Evolutionary conservation across 441 rosid species (phyloP).

Genomic region (Arabidopsis lyrata): DNA sequence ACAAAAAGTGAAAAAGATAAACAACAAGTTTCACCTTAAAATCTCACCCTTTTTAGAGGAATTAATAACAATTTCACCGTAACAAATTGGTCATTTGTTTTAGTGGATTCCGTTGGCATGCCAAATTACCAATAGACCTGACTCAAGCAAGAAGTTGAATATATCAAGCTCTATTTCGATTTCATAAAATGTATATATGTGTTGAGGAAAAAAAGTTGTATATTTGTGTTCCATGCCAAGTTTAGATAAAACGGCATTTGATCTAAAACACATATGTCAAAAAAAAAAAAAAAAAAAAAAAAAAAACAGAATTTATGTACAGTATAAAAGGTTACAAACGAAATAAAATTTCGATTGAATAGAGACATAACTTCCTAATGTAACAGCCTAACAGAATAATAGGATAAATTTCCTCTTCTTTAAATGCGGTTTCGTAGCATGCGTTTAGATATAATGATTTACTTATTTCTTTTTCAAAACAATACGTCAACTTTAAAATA

Average conservation of each 20-base stretch:
- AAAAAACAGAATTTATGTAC: neutral
- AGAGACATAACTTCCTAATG: slow-evolving; percentile 22
- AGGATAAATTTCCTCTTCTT: slow-evolving; percentile 16
- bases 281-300: neutral
- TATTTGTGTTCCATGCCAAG: neutral
- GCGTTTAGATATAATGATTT: slow-evolving; percentile 33
- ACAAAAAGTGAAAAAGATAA: neutral
- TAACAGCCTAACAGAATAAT: slow-evolving; percentile 33
- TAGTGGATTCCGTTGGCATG: slow-evolving; percentile 20
- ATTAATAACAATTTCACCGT: neutral
- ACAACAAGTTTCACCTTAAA: neutral
- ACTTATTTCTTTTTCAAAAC: slow-evolving; percentile 27
- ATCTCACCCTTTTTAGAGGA: neutral
- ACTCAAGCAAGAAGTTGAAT: neutral
- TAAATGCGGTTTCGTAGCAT: slow-evolving; percentile 35
- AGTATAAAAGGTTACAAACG: neutral
- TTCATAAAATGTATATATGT: neutral
- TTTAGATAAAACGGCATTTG: neutral
- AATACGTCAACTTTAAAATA: slow-evolving; percentile 36
- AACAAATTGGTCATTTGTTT: neutral
- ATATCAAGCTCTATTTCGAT: neutral
- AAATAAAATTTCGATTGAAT: neutral
- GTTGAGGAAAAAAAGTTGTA: no score
- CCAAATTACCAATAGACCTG: slow-evolving; percentile 11
- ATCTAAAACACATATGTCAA: neutral